Conservation (phyloP, 768 basidiomycete genomes). For the Sarcomyxa edulis region DNA sequence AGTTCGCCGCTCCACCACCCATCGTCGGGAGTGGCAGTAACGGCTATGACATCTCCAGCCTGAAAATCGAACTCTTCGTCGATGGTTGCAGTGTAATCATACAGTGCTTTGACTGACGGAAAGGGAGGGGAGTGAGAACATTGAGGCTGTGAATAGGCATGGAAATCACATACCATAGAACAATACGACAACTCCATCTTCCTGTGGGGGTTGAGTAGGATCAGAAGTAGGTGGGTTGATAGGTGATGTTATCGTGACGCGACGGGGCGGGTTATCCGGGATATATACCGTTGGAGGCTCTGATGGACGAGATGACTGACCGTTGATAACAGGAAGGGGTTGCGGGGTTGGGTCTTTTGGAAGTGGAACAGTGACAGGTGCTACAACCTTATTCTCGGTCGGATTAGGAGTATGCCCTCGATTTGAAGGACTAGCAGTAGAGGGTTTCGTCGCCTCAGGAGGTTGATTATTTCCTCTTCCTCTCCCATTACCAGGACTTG, state of each 20-base stretch:
- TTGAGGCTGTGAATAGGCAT: not conserved
- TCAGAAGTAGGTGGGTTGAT: slow-evolving; percentile 34
- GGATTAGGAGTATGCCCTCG: no score
- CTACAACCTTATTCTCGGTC: no score
- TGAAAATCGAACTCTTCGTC: slow-evolving; percentile 98
- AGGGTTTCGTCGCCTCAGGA: no score
- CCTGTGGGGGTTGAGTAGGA: slow-evolving; percentile 69
- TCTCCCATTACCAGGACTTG: no score
- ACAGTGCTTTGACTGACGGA: slow-evolving; percentile 77
- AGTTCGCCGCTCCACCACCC: slow-evolving; percentile 97
- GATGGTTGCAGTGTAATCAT: slow-evolving; percentile 79
- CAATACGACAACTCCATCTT: slow-evolving; percentile 75
- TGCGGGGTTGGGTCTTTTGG: no score
- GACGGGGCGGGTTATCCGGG: no score
- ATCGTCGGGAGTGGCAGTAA: slow-evolving; percentile 89
- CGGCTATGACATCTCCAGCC: slow-evolving; percentile 90
- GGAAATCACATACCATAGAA: slow-evolving; percentile 71
- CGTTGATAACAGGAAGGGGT: no score
- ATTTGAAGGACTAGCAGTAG: no score
- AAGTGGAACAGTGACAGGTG: slow-evolving; percentile 19
- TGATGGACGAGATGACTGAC: no score
- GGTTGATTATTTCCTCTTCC: no score
- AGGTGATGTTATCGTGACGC: slow-evolving; percentile 24
- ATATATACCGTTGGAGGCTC: no score
- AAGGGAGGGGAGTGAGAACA: slow-evolving; percentile 1